A percentile compares a stretch with the other conserved stretches of the same genome.
Conservation (phyloP, 1,139 yeast species). For the Pichia sp. region DNA sequence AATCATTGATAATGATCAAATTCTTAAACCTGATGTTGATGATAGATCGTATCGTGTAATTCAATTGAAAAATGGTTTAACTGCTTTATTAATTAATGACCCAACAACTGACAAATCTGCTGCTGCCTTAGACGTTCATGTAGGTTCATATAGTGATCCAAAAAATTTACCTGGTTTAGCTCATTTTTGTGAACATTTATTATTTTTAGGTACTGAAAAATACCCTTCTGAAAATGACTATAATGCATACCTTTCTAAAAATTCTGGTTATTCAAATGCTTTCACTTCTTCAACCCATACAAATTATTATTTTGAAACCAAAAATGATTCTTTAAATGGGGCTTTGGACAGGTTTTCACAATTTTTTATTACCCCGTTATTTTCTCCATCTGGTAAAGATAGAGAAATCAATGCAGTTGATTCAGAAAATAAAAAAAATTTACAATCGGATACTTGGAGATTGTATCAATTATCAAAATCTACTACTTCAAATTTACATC, state of each 20-base stretch:
- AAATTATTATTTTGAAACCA: slow-evolving; percentile 82
- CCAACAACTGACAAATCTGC: slow-evolving; percentile 86
- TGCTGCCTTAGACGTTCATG: slow-evolving; percentile 87
- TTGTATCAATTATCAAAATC: slow-evolving; percentile 76
- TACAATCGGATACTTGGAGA: slow-evolving; percentile 88
- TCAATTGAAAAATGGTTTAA: slow-evolving; percentile 59
- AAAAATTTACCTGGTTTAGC: slow-evolving; percentile 77
- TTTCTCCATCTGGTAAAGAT: slow-evolving; percentile 75
- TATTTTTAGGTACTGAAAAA: slow-evolving; percentile 95
- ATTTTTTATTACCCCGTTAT: slow-evolving; percentile 81
- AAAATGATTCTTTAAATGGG: slow-evolving; percentile 69
- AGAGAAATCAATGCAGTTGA: slow-evolving; percentile 93
- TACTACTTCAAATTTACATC: slow-evolving; percentile 64
- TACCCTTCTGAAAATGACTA: slow-evolving; percentile 91
- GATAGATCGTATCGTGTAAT: slow-evolving; percentile 69
- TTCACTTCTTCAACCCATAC: slow-evolving; percentile 87
- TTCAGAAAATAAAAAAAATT: slow-evolving; percentile 88
- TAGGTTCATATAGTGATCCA: slow-evolving; percentile 84
- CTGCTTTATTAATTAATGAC: slow-evolving; percentile 75
- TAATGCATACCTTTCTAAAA: slow-evolving; percentile 67
- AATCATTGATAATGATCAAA: slow-evolving; percentile 21
- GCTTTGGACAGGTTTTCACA: slow-evolving; percentile 91
- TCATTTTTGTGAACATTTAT: slow-evolving; percentile 91
- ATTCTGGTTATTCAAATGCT: slow-evolving; percentile 57
- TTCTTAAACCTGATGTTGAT: slow-evolving; percentile 63